Conservation (phyloP, 2,329 filamentous ascomycete genomes). For the Stagonosporopsis cucurbitacearum region DNA sequence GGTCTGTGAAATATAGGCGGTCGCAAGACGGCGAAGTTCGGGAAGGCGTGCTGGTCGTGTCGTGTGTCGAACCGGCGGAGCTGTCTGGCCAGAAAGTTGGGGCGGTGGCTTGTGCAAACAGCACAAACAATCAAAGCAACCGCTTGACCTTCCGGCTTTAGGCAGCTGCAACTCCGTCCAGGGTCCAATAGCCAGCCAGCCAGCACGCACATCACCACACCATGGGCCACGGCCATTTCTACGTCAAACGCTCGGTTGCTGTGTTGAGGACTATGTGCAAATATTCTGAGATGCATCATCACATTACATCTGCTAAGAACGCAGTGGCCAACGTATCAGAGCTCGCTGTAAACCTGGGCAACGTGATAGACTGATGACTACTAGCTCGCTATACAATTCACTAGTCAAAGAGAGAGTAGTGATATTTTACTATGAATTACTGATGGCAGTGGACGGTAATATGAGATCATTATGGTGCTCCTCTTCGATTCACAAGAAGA, state of each 20-base stretch:
- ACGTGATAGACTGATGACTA: too few species aligned
- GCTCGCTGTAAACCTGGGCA: too few species aligned
- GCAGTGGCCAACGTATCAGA: too few species aligned
- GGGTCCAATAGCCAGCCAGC: not conserved
- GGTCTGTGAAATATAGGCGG: not conserved
- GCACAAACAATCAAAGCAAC: constrained; percentile 21
- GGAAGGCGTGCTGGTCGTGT: constrained; percentile 9
- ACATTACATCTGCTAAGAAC: too few species aligned
- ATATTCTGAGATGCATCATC: too few species aligned
- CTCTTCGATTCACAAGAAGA: not conserved
- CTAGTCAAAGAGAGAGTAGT: too few species aligned
- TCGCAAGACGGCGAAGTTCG: not conserved
- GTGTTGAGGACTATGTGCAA: too few species aligned
- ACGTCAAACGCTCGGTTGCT: not conserved
- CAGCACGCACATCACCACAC: not conserved
- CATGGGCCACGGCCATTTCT: too few species aligned
- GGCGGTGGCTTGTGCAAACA: constrained; percentile 32
- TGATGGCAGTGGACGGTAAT: too few species aligned
- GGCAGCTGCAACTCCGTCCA: not conserved
- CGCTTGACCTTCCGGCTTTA: not conserved
- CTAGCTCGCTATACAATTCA: too few species aligned
- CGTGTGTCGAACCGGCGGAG: constrained; percentile 22
- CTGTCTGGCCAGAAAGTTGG: constrained; percentile 36
- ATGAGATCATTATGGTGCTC: too few species aligned
- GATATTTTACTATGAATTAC: too few species aligned